Evolutionary conservation across 2,329 filamentous ascomycete genomes (phyloP), one percentile per base, ranked within the genome.

Genomic region (Dryadomyces quercus-mongolicae): DNA sequence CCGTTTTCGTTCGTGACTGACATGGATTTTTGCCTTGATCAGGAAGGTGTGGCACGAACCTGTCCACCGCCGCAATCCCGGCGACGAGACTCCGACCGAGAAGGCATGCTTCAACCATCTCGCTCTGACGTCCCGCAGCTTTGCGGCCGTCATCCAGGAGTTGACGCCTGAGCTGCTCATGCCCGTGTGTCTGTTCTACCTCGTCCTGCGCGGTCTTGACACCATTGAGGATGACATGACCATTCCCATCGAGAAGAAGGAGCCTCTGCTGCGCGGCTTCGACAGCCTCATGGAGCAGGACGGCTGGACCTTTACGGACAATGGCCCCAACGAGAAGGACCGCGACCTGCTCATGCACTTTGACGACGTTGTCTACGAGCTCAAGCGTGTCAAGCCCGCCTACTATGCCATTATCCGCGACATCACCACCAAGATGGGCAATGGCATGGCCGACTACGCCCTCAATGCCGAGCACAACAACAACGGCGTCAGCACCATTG

Each of bases 211-310:
- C 57, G 93, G 88, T 49, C 80, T 98, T 51, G 93, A 98, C 70
- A 98, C 93, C n/a, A 88, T 98, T 57, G 93, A 98, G 71, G 93
- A 98, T 75, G 93, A 98, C 70, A 97, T 96, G 83, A 95, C 90
- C 5, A 85, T 98, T 57, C 75, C 85, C 2, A 72, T 92, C 43
- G 77, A 80, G 60, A 84, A 79, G 65, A 98, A 98, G 73, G 86
- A 94, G 65, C 89, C 90, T 2, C 71, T 96, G 55, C 75, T 98
- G 57, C 82, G 92, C 58, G 76, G 85, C 49, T 98, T 98, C 69
- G 75, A 94, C 66, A 72, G 85, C 54, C 77, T 85, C 60, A 77
- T 97, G 64, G 84, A 89, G 61, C 70, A 85, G 59, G 88, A 95
- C 60, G 91, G 89, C 53, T 98, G 93, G 93, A 94, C 81, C 6